Percentiles rank a stretch among this genome's conserved stretches.
phyloP scores from a whole-genome alignment of 2,329 filamentous ascomycete species.

The Penicillium freii region DNA sequence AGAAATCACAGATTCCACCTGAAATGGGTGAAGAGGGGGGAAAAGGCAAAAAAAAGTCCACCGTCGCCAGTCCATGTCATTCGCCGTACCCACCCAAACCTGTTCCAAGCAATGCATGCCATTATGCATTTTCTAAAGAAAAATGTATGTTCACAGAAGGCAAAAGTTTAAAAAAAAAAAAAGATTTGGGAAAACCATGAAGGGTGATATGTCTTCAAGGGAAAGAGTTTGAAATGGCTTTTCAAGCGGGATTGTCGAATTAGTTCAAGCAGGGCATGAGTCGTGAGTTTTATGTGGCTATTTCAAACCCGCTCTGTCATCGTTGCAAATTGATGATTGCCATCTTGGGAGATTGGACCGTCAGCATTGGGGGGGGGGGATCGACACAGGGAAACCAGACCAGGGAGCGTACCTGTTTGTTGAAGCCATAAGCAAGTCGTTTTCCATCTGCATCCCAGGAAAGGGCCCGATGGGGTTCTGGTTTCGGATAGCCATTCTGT shows the following conservation, averaged over 20 bases:
- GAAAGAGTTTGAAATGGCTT: conserved; percentile 1
- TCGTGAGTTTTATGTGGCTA: conserved; percentile 5
- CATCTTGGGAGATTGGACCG: conserved; percentile 25
- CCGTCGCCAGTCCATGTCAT: conserved; percentile 26
- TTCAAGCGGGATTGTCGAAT: conserved; percentile 1
- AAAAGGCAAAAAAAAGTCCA: conserved; percentile 12
- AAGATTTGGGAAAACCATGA: not conserved
- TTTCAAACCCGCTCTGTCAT: conserved; percentile 23
- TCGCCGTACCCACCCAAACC: conserved; percentile 28
- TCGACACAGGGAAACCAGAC: not conserved
- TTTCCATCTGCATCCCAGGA: conserved; percentile 56
- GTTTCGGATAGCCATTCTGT: conserved; percentile 32
- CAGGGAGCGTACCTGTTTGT: conserved; percentile 45
- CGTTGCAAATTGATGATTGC: conserved; percentile 43
- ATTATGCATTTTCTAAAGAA: conserved; percentile 33
- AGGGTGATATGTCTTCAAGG: conserved; percentile 8
- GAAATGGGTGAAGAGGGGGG: conserved; percentile 7
- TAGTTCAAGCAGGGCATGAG: conserved; percentile 7
- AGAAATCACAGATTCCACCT: conserved; percentile 13
- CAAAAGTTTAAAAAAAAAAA: conserved; percentile 14
- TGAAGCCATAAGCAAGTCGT: conserved; percentile 51
- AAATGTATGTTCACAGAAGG: conserved; percentile 28
- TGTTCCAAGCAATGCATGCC: conserved; percentile 30
- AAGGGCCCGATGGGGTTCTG: conserved; percentile 41
- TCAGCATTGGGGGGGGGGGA: not conserved